These are phyloP conservation scores for Pistacia integerrima DNA, from an alignment of 345 rosid genomes.

Conservation along the genomic window DNA sequence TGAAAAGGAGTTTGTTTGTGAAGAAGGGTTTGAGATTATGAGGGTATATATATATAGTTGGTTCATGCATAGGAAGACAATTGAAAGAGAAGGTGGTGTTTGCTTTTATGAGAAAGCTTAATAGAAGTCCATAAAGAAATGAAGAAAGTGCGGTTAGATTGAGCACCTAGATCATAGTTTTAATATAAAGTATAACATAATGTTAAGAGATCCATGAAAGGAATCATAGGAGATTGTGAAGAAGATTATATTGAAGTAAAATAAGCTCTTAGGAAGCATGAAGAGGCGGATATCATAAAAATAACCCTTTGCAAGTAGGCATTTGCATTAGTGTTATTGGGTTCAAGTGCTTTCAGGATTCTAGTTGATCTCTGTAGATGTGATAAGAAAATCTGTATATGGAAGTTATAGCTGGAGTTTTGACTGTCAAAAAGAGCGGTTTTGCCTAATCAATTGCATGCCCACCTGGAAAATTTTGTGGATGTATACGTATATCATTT, in stretches of 20 bases:
- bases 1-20: slow-evolving; percentile 2
- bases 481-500: too few species aligned
- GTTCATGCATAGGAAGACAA: not conserved
- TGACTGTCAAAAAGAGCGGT: too few species aligned
- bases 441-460: too few species aligned
- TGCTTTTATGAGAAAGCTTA: slow-evolving; percentile 11
- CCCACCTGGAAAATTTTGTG: too few species aligned
- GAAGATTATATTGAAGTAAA: slow-evolving; percentile 14
- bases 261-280: slow-evolving; percentile 16
- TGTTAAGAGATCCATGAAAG: slow-evolving; percentile 6
- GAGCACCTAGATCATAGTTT: slow-evolving; percentile 16
- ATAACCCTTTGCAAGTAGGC: too few species aligned
- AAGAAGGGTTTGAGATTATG: not conserved
- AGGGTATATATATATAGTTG: slow-evolving; percentile 1
- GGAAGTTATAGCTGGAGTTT: too few species aligned
- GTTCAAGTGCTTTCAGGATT: not conserved
- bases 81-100: not conserved
- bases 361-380: not conserved
- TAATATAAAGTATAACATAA: slow-evolving; percentile 1
- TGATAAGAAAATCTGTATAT: not conserved
- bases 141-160: not conserved
- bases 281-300: slow-evolving; percentile 18
- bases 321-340: not conserved
- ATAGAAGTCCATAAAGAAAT: not conserved
- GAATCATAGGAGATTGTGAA: slow-evolving; percentile 14